A percentile compares a stretch with the other conserved stretches of the same genome.
These are phyloP conservation scores for Rhodotorula kratochvilovae DNA, from an alignment of 768 basidiomycete genomes.

Conservation along the genomic window DNA sequence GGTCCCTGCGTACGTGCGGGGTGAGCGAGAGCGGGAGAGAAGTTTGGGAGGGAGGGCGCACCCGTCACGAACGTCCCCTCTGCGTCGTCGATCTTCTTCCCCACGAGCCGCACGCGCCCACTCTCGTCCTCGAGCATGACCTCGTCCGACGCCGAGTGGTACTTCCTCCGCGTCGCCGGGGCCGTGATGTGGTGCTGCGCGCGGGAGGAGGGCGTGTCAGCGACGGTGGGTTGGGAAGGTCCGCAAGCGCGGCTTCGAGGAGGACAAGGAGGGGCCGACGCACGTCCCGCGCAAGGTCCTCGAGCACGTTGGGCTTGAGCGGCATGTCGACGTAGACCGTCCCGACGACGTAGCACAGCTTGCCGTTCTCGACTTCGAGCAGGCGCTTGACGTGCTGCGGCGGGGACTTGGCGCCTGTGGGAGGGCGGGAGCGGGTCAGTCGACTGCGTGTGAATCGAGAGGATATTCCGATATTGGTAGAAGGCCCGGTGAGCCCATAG, in stretches of 20 bases:
- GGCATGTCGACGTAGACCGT: slow-evolving; percentile 99
- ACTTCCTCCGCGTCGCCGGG: slow-evolving; percentile 69
- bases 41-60: not conserved
- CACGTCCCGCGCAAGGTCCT: slow-evolving; percentile 89
- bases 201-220: too few relatives aligned
- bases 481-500: too few relatives aligned
- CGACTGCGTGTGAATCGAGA: too few relatives aligned
- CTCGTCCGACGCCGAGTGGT: slow-evolving; percentile 69
- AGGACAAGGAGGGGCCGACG: slow-evolving; percentile 46
- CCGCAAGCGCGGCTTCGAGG: not conserved
- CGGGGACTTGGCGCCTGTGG: slow-evolving; percentile 41
- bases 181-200: slow-evolving; percentile 79
- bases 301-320: slow-evolving; percentile 93
- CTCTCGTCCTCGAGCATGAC: slow-evolving; percentile 95
- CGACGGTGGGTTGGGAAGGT: not conserved
- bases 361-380: slow-evolving; percentile 76
- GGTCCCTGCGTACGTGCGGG: slow-evolving; percentile 53
- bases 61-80: slow-evolving; percentile 33
- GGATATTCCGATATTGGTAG: too few relatives aligned
- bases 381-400: slow-evolving; percentile 72
- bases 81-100: slow-evolving; percentile 56
- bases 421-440: slow-evolving; percentile 4
- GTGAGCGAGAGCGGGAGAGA: too few relatives aligned
- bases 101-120: slow-evolving; percentile 82
- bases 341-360: slow-evolving; percentile 84